Percentiles rank a stretch among this genome's conserved stretches.
Evolutionary conservation across 345 rosid species (phyloP).

Genomic region (Ailanthus altissimus): DNA sequence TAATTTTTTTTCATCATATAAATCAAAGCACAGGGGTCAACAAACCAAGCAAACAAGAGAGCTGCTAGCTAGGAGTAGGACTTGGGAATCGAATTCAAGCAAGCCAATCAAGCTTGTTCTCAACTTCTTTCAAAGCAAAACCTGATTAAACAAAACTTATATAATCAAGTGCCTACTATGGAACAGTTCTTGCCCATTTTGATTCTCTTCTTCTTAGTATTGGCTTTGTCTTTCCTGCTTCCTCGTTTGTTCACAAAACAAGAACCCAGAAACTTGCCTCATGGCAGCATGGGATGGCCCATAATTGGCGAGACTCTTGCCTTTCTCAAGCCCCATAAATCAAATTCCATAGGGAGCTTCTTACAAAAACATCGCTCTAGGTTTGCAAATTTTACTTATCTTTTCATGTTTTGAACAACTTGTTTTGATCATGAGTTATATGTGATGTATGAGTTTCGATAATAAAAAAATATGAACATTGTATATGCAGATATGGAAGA

Average conservation of each 20-base stretch:
- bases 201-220: background rate
- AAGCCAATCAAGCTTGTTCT: too few relatives aligned
- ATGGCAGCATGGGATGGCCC: constrained; percentile 84
- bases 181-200: background rate
- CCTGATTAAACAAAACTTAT: too few relatives aligned
- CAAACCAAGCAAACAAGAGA: background rate
- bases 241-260: background rate
- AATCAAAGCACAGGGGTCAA: background rate
- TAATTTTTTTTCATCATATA: background rate
- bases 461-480: too few relatives aligned
- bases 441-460: too few relatives aligned
- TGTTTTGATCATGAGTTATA: background rate
- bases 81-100: background rate
- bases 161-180: too few relatives aligned
- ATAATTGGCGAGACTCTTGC: constrained; percentile 66
- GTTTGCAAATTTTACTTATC: constrained; percentile 22
- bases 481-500: constrained; percentile 56
- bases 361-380: constrained; percentile 63
- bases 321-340: constrained; percentile 78
- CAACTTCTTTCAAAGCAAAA: background rate
- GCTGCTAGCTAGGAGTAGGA: background rate
- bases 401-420: background rate
- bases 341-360: constrained; percentile 66
- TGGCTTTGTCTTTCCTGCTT: constrained; percentile 21
- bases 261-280: constrained; percentile 35